Evolutionary conservation across 2,329 filamentous ascomycete genomes (phyloP).

Genomic region (Paraconiothyrium brasiliense): DNA sequence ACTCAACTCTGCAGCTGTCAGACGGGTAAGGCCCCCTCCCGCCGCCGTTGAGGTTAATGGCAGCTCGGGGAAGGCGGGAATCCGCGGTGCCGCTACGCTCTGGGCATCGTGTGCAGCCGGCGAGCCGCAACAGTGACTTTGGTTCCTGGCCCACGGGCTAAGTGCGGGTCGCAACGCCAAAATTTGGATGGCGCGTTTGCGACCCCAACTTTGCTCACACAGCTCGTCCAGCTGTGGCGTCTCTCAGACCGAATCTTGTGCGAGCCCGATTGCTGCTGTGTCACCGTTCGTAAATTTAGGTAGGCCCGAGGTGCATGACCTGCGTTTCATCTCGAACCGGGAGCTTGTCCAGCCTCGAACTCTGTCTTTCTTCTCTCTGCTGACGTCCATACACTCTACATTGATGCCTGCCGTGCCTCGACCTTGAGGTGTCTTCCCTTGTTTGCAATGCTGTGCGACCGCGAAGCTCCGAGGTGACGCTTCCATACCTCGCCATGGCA

Average conservation of each 20-base stretch:
- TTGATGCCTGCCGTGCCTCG: slow-evolving; percentile 13
- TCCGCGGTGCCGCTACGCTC: not conserved
- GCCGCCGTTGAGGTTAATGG: no score
- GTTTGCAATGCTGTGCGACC: slow-evolving; percentile 23
- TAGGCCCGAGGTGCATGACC: slow-evolving; percentile 17
- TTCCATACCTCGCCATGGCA: slow-evolving; percentile 23
- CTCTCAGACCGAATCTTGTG: not conserved
- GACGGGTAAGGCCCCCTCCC: no score
- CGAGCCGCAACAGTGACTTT: not conserved
- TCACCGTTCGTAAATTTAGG: slow-evolving; percentile 13
- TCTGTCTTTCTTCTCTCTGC: slow-evolving; percentile 1
- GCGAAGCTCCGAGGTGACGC: slow-evolving; percentile 5
- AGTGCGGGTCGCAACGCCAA: no score
- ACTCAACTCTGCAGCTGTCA: not conserved
- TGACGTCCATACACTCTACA: slow-evolving; percentile 5
- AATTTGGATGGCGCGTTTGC: not conserved
- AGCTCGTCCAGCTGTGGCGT: not conserved
- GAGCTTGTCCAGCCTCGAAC: slow-evolving; percentile 8
- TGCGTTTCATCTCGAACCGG: slow-evolving; percentile 14
- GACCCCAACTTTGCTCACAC: not conserved
- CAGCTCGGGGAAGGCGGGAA: not conserved
- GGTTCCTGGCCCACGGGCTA: not conserved
- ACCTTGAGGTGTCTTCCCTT: slow-evolving; percentile 1
- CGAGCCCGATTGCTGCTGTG: slow-evolving; percentile 9
- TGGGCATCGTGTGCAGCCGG: not conserved